Evolutionary conservation across 2,329 filamentous ascomycete genomes (phyloP), one percentile per base, ranked within the genome.

Genomic region (Diaporthe sp.): DNA sequence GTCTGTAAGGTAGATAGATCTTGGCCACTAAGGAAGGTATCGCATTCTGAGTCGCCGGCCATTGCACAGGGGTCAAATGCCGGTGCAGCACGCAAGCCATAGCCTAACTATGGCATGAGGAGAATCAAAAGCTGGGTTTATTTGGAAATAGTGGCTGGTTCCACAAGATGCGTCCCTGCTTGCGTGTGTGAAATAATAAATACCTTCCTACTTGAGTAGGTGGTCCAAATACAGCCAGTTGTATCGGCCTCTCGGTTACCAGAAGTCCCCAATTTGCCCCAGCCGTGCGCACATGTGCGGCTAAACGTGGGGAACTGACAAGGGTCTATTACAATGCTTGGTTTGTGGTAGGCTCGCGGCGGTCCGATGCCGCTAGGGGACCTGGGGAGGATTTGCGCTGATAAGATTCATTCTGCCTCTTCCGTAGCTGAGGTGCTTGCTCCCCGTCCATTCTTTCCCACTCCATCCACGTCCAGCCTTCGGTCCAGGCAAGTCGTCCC

Each of bases 331-430:
- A 42, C 28, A 53, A 53, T 53, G 47, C 63, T 67, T 67, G 44
- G 13, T 9, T 37, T n/a, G 9, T 67, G 63, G 63, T 39, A 68
- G 65, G 65, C 65, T 39, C 53, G 25, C 28, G 31, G 67, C 37
- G 68, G 55, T 61, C 75, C 75, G 75, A 76, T 76, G 75, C 75
- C 75, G 75, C 73, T 76, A 61, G 42, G 55, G 20, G 20, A 44
- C 31, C 44, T 53, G 42, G 58, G 65, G 65, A 60, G 63, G 60
- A 71, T 57, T 65, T 75, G 25, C 47, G 68, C 67, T 55, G 75
- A 57, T 61, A 39, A 74, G 58, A 61, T 57, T 65, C 17, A 20
- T 47, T 65, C 34, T 53, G 55, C 44, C 34, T 53, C 17, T 47
- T 25, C 42, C 42, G 51, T 63, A 70, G 39, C 74, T 47, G 42